These are phyloP conservation scores for Solanum sitiens DNA, from an alignment of 257 asterid species.

Conservation along the genomic window DNA sequence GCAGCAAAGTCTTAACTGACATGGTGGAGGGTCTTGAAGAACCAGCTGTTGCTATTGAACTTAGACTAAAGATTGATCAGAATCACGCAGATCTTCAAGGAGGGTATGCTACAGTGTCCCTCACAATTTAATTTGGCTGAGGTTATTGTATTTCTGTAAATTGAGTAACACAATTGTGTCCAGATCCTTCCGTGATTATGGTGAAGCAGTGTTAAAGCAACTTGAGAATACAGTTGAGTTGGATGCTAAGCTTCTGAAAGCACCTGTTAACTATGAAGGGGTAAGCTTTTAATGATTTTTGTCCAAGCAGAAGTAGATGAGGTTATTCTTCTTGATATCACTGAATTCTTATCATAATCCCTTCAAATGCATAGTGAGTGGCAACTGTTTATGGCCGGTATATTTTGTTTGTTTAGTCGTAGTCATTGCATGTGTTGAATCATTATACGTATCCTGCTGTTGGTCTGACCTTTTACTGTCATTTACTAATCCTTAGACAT, in stretches of 20 bases:
- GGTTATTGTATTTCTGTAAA: neutral
- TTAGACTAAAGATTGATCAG: slow-evolving; percentile 84
- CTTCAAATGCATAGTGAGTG: neutral
- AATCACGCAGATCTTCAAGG: slow-evolving; percentile 76
- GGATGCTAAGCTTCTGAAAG: slow-evolving; percentile 67
- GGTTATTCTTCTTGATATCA: neutral
- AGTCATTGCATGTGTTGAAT: neutral
- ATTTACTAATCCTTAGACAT: neutral
- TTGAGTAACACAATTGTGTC: neutral
- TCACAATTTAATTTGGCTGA: neutral
- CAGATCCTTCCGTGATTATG: slow-evolving; percentile 91
- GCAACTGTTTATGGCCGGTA: neutral
- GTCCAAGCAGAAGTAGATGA: neutral
- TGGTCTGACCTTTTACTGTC: neutral
- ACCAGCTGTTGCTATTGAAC: slow-evolving; percentile 67
- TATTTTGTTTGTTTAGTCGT: neutral
- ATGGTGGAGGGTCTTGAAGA: slow-evolving; percentile 88
- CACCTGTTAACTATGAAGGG: slow-evolving; percentile 95
- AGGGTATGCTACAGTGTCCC: slow-evolving; percentile 45
- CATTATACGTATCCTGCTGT: neutral
- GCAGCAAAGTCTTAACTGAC: slow-evolving; percentile 95
- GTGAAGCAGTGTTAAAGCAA: slow-evolving; percentile 77
- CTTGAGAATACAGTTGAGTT: slow-evolving; percentile 39
- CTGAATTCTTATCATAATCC: neutral
- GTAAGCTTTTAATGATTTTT: slow-evolving; percentile 27